Evolutionary conservation across 2,329 filamentous ascomycete genomes (phyloP), one percentile per base, ranked within the genome.

Genomic region (Cladosporium sp.): DNA sequence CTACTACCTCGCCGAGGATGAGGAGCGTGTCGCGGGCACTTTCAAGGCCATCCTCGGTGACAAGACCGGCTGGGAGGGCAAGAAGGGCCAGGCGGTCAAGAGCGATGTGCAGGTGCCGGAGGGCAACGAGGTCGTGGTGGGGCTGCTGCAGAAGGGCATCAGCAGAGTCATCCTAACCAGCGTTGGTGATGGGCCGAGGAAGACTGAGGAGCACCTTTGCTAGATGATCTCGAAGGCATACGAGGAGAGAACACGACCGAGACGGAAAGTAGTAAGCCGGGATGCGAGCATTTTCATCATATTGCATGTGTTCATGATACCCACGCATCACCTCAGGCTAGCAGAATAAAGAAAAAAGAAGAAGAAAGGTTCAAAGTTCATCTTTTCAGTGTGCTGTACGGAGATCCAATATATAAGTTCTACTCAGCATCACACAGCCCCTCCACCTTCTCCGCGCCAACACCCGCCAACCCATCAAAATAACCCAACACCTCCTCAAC

Each of bases 131-230:
- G 75, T 80, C 49, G 78, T 85, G n/a, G 67, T 69, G 3, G 66
- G 68, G 35, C 56, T 68, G 34, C 71, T 98, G 59, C 84, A 84
- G 72, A 80, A 83, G 38, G 93, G 93, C 22, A 84, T 98, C 4
- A 89, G 85, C 71, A 82, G 91, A 58, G 85, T 98, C 35, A 98
- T 98, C 61, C 75, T 91, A 74, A 97, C 95, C 1, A 80, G 85
- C 49, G 93, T 98, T 41, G 93, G 93, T 1, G 89, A 95, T 68
- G 93, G 92, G 0, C 93, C 93, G 0, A 73, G 86, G 58, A 88
- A 82, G 76, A 87, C 89, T 4, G 80, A 92, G 13, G 81, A 92
- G 66, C 65, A 68, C 55, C 56, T 68, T 22, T 53, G 50, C 43
- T 53, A 53, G 48, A 34, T 42, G 2, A 28, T 42, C 4, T 8